Base-by-base conservation (phyloP, 441 rosid species). In the Jatropha podagrica region DNA sequence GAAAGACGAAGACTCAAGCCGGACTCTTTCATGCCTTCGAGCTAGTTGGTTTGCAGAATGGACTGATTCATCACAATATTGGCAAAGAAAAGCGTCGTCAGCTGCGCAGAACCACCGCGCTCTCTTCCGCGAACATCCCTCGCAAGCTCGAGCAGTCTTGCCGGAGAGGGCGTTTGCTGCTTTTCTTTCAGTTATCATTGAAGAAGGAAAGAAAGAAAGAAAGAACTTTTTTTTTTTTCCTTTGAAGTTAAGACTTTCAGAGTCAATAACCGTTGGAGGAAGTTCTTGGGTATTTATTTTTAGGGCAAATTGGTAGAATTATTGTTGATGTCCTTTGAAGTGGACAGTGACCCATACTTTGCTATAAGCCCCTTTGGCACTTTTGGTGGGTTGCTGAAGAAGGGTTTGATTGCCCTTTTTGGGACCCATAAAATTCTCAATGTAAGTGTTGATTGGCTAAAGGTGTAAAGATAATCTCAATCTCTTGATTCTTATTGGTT, bases 51-150 rank as follows among this genome's bases (percentile, higher is more conserved):
- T 91, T 1, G 96, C 96, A 0, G 89, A 88, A 83, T 91, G 97
- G 52, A 93, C 93, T 2, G 92, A 86, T n/a, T 85, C 79, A 77
- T 91, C 96, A 54, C 97, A 93, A 20, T 58, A 81, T 71, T 87
- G 89, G 83, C 96, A 93, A 72, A 91, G 92, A 78, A 93, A 93
- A 52, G 97, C 97, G 61, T 90, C 95, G 14, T 93, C 96, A 0
- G 94, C 89, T 0, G 82, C 83, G 32, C 97, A 91, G 71, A 83
- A 91, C 96, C 90, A 90, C 27, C 93, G 84, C 4, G 96, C 96
- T 20, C 88, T 82, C 77, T 86, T 83, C 54, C 77, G 67, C 23
- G 85, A 27, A 78, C 96, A 93, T 71, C 89, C 77, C 4, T 91
- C 96, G 62, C 97, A 93, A 52, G 90, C 83, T 68, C 92, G 81